Evolutionary conservation across 2,329 filamentous ascomycete species (phyloP), one percentile per base, ranked within the genome.

Genomic region (Xylariaceae sp.): DNA sequence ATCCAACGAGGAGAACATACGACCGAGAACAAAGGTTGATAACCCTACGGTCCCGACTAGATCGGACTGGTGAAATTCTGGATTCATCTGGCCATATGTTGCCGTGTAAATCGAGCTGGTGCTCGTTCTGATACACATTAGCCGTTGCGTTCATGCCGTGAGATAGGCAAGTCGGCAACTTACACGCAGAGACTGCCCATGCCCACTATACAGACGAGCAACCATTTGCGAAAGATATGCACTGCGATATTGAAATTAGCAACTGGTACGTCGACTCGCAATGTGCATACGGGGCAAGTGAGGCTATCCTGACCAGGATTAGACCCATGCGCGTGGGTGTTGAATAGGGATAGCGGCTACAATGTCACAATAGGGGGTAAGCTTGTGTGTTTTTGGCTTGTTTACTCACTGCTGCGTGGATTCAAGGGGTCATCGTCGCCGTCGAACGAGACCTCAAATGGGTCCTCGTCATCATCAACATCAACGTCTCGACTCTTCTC

Each of bases 51-150:
- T 90, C 9, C 87, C 89, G 29, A 95, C 79, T 48, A 89, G 76
- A 53, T 81, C 79, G 0, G 87, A 87, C 63, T 81, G 80, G 60
- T 81, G 73, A 64, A 96, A 95, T 56, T 95, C 88, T 30, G 76
- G 73, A 59, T 86, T 83, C 71, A 96, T 83, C 70, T 94, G 87
- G 19, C 65, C 68, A 69, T 96, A 96, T 0, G 88, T 94, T 9
- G 83, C 83, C 0, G 90, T 92, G 71, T 96, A 96, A 64, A 95
- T 84, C n/a, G 90, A 94, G 47, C 87, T 91, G 1, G 88, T 83
- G 67, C 86, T 90, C 6, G 91, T 95, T 51, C 87, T 91, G 64
- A 19, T 1, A 7, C 4, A 7, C 50, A 27, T 49, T 46, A 55
- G 26, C 27, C 26, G 11, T 5, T 3, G n/a, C 30, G 29, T 41